Evolutionary conservation across 345 rosid genomes (phyloP).

Genomic region (Syzygium oleosum): DNA sequence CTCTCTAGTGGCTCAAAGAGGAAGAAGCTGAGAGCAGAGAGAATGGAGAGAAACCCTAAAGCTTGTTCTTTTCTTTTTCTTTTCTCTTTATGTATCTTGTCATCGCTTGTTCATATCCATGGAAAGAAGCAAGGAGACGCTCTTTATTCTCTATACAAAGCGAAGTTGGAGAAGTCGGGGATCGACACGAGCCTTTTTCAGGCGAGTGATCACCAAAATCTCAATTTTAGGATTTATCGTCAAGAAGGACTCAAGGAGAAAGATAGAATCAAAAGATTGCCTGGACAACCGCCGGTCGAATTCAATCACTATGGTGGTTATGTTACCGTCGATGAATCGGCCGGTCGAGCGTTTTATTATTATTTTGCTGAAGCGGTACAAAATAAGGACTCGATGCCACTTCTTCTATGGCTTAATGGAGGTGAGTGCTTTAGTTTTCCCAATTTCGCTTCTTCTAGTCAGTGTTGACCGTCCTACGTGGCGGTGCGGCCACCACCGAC

Average conservation of each 20-base stretch:
- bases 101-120: neutral
- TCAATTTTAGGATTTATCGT: neutral
- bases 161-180: constrained; percentile 10
- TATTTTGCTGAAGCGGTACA: constrained; percentile 49
- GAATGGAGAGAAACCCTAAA: neutral
- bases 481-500: too few relatives aligned
- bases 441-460: neutral
- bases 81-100: neutral
- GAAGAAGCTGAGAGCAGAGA: neutral
- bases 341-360: constrained; percentile 57
- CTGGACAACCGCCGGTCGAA: constrained; percentile 49
- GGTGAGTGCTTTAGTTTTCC: constrained; percentile 12
- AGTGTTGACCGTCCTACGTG: too few relatives aligned
- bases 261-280: constrained; percentile 30
- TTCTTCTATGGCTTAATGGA: constrained; percentile 88
- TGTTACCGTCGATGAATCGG: constrained; percentile 43
- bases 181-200: constrained; percentile 9
- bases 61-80: neutral
- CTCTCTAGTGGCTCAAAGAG: too few relatives aligned
- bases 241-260: constrained; percentile 20
- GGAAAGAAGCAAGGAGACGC: constrained; percentile 13
- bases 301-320: constrained; percentile 63
- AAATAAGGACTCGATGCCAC: constrained; percentile 37
- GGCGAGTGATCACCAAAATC: neutral
- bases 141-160: constrained; percentile 17